Conservation (phyloP, 495 filamentous ascomycete species). For the Bryoglossum gracile region DNA sequence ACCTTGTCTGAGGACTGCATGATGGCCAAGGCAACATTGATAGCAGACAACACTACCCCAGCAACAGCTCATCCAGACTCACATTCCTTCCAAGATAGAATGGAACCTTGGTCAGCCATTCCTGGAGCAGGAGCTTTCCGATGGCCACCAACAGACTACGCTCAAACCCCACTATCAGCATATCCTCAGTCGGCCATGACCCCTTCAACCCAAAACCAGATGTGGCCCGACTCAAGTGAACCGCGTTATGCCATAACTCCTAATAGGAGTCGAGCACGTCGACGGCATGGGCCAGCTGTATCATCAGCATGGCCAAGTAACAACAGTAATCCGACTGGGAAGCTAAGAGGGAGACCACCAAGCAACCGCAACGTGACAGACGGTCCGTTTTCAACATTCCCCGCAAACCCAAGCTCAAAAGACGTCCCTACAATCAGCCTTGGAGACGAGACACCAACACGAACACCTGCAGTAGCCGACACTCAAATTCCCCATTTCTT, state of each 20-base stretch:
- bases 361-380: slow-evolving; percentile 65
- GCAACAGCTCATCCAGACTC: slow-evolving; percentile 41
- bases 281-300: slow-evolving; percentile 87
- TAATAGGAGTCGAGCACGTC: slow-evolving; percentile 49
- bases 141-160: slow-evolving; percentile 25
- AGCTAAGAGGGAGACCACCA: slow-evolving; percentile 73
- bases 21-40: slow-evolving; percentile 24
- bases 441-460: slow-evolving; percentile 21
- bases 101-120: slow-evolving; percentile 30
- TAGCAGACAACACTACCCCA: slow-evolving; percentile 23
- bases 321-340: slow-evolving; percentile 53
- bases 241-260: slow-evolving; percentile 66
- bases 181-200: slow-evolving; percentile 81
- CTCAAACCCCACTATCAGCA: slow-evolving; percentile 54
- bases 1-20: slow-evolving; percentile 49
- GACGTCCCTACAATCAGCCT: slow-evolving; percentile 27
- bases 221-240: slow-evolving; percentile 46
- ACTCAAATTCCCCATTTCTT: slow-evolving; percentile 26
- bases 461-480: slow-evolving; percentile 30
- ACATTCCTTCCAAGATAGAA: slow-evolving; percentile 16
- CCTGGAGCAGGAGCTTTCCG: slow-evolving; percentile 18
- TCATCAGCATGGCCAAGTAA: slow-evolving; percentile 89
- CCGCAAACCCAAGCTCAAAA: slow-evolving; percentile 53
- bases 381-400: slow-evolving; percentile 84
- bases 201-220: slow-evolving; percentile 42